Evolutionary conservation across 768 basidiomycete genomes (phyloP), one percentile per base, ranked within the genome.

Genomic region (Chalciporus piperatus): DNA sequence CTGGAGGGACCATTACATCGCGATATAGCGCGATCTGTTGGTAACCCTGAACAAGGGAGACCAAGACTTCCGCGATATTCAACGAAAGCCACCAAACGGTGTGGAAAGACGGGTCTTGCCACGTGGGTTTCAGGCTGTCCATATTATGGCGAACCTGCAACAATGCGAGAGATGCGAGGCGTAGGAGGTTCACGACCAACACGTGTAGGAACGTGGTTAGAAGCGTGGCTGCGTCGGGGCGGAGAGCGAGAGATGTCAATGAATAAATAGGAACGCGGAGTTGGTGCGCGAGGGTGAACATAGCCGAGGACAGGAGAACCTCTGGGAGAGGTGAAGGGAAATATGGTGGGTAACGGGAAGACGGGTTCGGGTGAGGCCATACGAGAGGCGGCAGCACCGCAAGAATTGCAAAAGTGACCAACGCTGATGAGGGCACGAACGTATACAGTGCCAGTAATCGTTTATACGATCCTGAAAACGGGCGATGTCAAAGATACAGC

Each of bases 11-110:
- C 57, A 89, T 78, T 0, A 85, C 84, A 61, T 85, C 84, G 42
- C 78, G 75, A 66, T 92, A 92, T 8, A 87, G 70, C 12, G 73
- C 69, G 38, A 92, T 76, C 25, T 81, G 79, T 43, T 79, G 78
- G 61, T 89, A 92, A 9, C 87, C 87, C 63, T 91, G 89, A 47
- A 72, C 70, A 46, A 91, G 75, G 5, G 82, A 80, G 1, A 82
- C 81, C 19, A 78, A 56, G 5, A 84, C 84, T 57, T 89, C 90
- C 4, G 82, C 84, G 7, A 78, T 68, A 12, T 87, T 85, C 2
- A 92, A 72, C 2, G 85, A 84, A 33, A 89, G 70, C 84, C 84
- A 89, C 88, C 89, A 91, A 4, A 87, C 80, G 27, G 80, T 75
- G 19, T 69, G 64, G 71, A 92, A 92, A 4, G 81, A 78, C 1